A percentile compares a stretch with the other conserved stretches of the same genome.
phyloP scores from a whole-genome alignment of 495 filamentous ascomycete genomes.

The Penicilliopsis zonata region DNA sequence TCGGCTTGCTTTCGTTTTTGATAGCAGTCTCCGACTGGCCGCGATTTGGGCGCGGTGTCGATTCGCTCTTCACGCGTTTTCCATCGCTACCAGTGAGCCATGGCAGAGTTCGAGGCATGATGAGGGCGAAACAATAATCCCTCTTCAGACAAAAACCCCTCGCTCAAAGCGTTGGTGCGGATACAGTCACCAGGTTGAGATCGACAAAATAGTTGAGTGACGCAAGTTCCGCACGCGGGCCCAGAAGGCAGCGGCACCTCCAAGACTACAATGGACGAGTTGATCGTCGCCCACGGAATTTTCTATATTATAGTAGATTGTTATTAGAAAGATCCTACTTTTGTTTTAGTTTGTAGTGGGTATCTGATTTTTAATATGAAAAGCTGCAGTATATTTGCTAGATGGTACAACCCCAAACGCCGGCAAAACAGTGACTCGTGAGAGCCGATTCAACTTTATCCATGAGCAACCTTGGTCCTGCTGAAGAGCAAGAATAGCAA shows the following conservation, averaged over 20 bases:
- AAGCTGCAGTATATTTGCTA: too few species aligned
- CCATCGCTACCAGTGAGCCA: constrained; percentile 15
- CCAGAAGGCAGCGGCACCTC: too few species aligned
- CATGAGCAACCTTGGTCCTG: neutral
- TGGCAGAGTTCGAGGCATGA: constrained; percentile 33
- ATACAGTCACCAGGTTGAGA: too few species aligned
- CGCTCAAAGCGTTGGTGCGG: too few species aligned
- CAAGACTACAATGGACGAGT: too few species aligned
- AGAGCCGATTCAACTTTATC: neutral
- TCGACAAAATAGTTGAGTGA: too few species aligned
- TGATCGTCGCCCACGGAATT: too few species aligned
- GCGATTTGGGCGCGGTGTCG: constrained; percentile 9
- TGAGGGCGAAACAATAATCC: constrained; percentile 1
- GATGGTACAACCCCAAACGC: too few species aligned
- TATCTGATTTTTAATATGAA: constrained; percentile 5
- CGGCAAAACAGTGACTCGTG: neutral
- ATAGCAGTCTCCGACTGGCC: constrained; percentile 1
- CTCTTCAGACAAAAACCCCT: too few species aligned
- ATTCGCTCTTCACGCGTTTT: constrained; percentile 7
- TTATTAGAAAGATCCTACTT: neutral
- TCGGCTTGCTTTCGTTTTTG: constrained; percentile 6
- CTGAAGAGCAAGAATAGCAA: neutral
- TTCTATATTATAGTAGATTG: too few species aligned
- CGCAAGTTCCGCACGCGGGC: too few species aligned
- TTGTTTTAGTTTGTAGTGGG: constrained; percentile 1